A percentile compares a stretch with the other conserved stretches of the same genome.
Evolutionary conservation across 2,329 filamentous ascomycete genomes (phyloP).

Genomic region (Cytospora chrysosperma): DNA sequence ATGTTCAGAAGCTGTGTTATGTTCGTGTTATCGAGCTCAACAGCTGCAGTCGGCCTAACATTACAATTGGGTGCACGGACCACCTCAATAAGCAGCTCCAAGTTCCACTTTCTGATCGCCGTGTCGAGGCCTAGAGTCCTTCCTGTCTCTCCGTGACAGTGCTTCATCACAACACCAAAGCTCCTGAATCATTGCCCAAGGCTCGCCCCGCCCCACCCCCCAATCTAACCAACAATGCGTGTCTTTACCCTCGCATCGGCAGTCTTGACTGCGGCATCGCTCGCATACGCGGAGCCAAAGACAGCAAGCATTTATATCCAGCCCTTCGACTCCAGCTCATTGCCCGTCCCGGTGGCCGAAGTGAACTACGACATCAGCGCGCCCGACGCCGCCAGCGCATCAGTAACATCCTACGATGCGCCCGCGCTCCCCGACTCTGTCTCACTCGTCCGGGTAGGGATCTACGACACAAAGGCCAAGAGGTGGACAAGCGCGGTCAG

Average conservation of each 20-base stretch:
- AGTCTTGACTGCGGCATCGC: conserved; percentile 42
- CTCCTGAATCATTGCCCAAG: background rate
- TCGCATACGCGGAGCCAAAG: conserved; percentile 41
- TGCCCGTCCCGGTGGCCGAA: conserved; percentile 51
- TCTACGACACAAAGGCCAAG: conserved; percentile 49
- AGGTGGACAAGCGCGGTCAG: conserved; percentile 56
- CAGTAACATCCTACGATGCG: conserved; percentile 54
- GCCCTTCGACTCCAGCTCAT: conserved; percentile 40
- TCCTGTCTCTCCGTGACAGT: background rate
- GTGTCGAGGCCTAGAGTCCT: background rate
- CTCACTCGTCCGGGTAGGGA: conserved; percentile 56
- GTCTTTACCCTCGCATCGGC: conserved; percentile 19
- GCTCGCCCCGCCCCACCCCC: too few relatives aligned
- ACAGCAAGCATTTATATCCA: conserved; percentile 56
- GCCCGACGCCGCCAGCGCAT: conserved; percentile 41
- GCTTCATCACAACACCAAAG: background rate
- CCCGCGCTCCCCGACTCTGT: conserved; percentile 50
- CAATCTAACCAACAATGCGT: conserved; percentile 26
- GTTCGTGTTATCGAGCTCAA: background rate
- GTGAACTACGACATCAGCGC: conserved; percentile 50
- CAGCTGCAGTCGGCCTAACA: background rate
- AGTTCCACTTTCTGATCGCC: background rate
- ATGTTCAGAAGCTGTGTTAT: background rate
- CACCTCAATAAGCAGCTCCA: background rate
- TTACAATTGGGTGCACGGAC: background rate